Evolutionary conservation across 2,329 filamentous ascomycete genomes (phyloP), one percentile per base, ranked within the genome.

Genomic region (Ascochyta clinopodiicola): DNA sequence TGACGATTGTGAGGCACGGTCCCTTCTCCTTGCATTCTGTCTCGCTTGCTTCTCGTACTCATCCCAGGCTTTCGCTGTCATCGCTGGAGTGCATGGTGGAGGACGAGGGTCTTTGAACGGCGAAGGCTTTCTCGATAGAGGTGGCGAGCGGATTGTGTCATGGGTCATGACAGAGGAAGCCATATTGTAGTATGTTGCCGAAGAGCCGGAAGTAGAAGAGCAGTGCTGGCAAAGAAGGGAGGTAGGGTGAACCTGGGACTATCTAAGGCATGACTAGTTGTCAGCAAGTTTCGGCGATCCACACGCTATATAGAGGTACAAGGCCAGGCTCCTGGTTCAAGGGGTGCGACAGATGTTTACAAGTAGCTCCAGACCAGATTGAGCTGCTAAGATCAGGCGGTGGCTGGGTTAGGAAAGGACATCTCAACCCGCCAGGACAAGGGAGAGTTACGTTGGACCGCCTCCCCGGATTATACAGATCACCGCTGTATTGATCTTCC

Each of bases 281-380:
- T 67, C 65, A 70, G 64, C 52, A 60, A 50, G 48, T 62, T 62
- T 70, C 63, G 66, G 61, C 60, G 55, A 49, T 55, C 57, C 55
- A 52, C 61, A 66, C 64, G 64, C 68, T 73, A 72, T 73, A 71
- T 70, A 72, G 59, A 65, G 64, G 57, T 59, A 68, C 65, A 67
- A 64, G 59, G 66, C 68, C 60, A 47, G 48, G 51, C 58, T 52
- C 47, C 57, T 60, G 64, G 60, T 54, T 56, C 59, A 68, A 69
- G 67, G 66, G 67, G 67, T 70, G 64, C 70, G 66, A 72, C 68
- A 71, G 59, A 61, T 68, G 64, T 68, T 72, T 70, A 73, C 68
- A 66, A 63, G 59, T 62, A 60, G 47, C 47, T 51, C 52, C 48
- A 49, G 55, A 50, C 60, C 55, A 58, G 51, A 57, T 57, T 37